Conservation (phyloP, 78 protist species). For the Mastigamoeba balamuthi region DNA sequence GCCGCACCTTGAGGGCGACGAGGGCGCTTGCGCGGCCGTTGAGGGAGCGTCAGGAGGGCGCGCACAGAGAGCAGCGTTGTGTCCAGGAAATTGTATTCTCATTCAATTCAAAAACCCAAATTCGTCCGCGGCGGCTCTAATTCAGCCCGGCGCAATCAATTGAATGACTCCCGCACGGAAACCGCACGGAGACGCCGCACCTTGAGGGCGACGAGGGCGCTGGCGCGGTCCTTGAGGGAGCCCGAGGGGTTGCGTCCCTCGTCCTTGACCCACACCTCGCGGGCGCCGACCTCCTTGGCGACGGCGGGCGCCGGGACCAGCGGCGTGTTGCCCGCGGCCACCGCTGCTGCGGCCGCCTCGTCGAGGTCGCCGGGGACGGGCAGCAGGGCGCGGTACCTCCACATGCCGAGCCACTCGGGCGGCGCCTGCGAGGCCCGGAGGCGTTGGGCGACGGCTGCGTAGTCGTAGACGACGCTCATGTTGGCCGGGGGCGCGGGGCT, state of each 20-base stretch:
- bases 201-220: too few relatives aligned
- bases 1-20: background rate
- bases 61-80: too few relatives aligned
- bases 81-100: too few relatives aligned
- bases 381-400: background rate
- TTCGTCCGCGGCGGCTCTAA: too few relatives aligned
- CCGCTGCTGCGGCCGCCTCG: too few relatives aligned
- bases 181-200: background rate
- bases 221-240: background rate
- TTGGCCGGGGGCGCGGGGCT: too few relatives aligned
- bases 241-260: background rate
- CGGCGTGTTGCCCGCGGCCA: background rate
- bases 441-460: too few relatives aligned
- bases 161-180: background rate
- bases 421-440: background rate
- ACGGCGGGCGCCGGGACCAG: background rate
- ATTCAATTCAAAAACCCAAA: too few relatives aligned
- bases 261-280: background rate
- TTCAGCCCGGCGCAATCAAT: too few relatives aligned
- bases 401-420: background rate
- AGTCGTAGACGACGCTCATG: too few relatives aligned
- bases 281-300: background rate
- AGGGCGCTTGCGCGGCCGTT: background rate
- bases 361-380: background rate
- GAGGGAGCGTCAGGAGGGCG: too few relatives aligned